Base-by-base conservation (phyloP, 1,284 basidiomycete species). In the Ganoderma boninense region DNA sequence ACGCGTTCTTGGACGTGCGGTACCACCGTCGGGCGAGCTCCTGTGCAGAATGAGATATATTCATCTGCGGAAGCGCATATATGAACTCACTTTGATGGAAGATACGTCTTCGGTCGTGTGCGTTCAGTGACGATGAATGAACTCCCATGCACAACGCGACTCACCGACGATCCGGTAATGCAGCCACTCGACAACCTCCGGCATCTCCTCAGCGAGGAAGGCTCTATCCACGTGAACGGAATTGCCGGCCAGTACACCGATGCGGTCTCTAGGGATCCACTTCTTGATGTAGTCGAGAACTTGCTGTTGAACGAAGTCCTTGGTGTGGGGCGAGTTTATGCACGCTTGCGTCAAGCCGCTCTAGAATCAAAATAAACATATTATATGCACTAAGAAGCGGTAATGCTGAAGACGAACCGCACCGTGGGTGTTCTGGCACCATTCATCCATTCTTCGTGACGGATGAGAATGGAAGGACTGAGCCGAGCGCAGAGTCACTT, bases 11-110 rank as follows among this genome's bases (percentile, higher is more conserved):
- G 70, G 11, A 75, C 69, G 72, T 74, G 8, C 86, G 85, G 76
- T 90, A 95, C 92, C 95, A 96, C 74, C 95, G 87, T 14, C 91
- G 86, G 10, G 86, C 85, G 29, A 95, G 79, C 78, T 95, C 92
- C 92, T 96, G 69, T 6, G 65, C 62, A 67, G 35, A 14, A 29
- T 66, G 65, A 64, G 60, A 10, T n/a, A n/a, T n/a, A n/a, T n/a
- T n/a, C 32, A 20, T 43, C 10, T 11, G 23, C 11, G 32, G 16
- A 44, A 5, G 29, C 35, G 35, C 35, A 38, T 18, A 4, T 10
- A 16, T 32, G 23, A 44, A 52, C 73, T 62, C 74, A 90, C 94
- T 83, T 96, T 96, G 75, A 96, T 87, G 0, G 92, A 92, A 52
- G 93, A 95, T 46, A 95, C 93, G 72, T 95, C 94, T 92, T 62